Evolutionary conservation across 2,329 filamentous ascomycete species (phyloP), one percentile per base, ranked within the genome.

Genomic region (Bipolaris gigantea): DNA sequence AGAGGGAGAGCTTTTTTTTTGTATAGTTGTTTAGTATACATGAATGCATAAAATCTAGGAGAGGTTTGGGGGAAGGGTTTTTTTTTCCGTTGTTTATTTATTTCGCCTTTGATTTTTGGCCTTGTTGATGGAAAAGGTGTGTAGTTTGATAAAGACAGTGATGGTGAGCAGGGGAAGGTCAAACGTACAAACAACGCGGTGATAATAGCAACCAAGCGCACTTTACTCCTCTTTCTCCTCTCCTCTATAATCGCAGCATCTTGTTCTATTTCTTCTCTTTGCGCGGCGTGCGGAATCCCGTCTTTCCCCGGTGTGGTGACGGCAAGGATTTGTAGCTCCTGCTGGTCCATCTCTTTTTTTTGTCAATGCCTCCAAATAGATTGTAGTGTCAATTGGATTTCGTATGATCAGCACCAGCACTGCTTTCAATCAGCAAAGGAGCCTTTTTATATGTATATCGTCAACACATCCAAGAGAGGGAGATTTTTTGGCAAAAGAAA

Each of bases 1-100:
- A 78, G 11, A 77, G 65, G 7, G 71, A 71, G 13, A 77, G 67
- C 72, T 74, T 48, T 15, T 51, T 40, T 30, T 4, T 4, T 1
- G 23, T 4, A 25, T 21, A 3, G 30, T n/a, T 25, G 30, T 21
- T 25, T 32, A 44, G 23, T 30, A 5, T 8, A 18, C 9, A 4
- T 35, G 15, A 3, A 23, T 45, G 7, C 4, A 16, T 30, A 13
- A 36, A 4, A 16, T 40, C 1, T 23, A n/a, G n/a, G n/a, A n/a
- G n/a, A n/a, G n/a, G n/a, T n/a, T n/a, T n/a, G n/a, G n/a, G n/a
- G n/a, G n/a, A n/a, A n/a, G n/a, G n/a, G n/a, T n/a, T n/a, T n/a
- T n/a, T n/a, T n/a, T n/a, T n/a, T n/a, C n/a, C n/a, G n/a, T n/a
- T n/a, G n/a, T n/a, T n/a, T n/a, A n/a, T n/a, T n/a, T n/a, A n/a